Evolutionary conservation across 352 stramenopile genomes (phyloP).

Genomic region (Pythium monospermum): DNA sequence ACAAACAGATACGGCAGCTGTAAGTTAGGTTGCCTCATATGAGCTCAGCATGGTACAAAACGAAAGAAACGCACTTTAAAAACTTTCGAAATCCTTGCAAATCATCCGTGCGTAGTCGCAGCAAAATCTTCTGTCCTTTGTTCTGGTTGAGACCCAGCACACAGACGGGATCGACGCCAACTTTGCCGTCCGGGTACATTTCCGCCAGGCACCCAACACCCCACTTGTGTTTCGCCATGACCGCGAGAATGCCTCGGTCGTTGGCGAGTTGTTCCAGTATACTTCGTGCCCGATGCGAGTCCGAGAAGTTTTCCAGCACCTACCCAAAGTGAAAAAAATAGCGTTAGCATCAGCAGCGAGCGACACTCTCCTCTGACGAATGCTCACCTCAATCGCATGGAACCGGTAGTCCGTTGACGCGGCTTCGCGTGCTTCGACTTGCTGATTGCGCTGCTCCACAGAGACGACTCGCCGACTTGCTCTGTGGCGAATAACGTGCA

Average conservation of each 20-base stretch:
- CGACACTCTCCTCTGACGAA: neutral
- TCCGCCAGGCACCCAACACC: constrained; percentile 81
- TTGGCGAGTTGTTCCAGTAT: constrained; percentile 83
- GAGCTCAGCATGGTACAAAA: neutral
- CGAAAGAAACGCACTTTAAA: constrained; percentile 38
- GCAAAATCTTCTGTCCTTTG: constrained; percentile 91
- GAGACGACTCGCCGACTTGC: constrained; percentile 49
- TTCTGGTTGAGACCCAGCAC: constrained; percentile 94
- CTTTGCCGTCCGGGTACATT: constrained; percentile 89
- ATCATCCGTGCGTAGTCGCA: constrained; percentile 93
- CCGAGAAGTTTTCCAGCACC: constrained; percentile 49
- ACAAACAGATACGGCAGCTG: no score
- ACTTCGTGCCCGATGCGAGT: constrained; percentile 47
- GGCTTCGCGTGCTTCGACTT: constrained; percentile 29
- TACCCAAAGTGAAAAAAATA: constrained; percentile 4
- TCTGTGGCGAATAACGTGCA: no score
- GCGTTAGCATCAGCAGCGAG: neutral
- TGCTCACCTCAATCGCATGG: constrained; percentile 51
- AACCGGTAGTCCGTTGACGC: constrained; percentile 56
- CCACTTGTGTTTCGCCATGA: constrained; percentile 90
- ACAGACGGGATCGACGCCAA: constrained; percentile 83
- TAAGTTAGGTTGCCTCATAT: no score
- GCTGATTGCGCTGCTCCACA: constrained; percentile 48
- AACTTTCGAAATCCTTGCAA: constrained; percentile 90
- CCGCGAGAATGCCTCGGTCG: constrained; percentile 83